These are phyloP conservation scores for Fusarium lyarnte DNA, from an alignment of 2,329 filamentous ascomycete species.

Conservation along the genomic window DNA sequence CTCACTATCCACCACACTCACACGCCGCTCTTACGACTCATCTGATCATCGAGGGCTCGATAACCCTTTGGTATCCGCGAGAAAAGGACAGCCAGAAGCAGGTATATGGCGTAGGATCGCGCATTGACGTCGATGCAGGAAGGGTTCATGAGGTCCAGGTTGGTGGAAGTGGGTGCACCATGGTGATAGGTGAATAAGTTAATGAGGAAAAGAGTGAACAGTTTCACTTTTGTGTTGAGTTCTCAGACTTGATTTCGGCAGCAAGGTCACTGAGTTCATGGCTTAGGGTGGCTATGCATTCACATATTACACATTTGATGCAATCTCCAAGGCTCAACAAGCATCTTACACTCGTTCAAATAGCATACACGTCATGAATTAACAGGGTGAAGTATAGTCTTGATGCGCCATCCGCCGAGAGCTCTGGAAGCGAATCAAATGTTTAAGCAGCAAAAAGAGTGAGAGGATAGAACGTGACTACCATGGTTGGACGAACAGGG, in stretches of 20 bases:
- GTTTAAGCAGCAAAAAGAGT: neutral
- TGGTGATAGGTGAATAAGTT: conserved; percentile 72
- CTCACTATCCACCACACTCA: conserved; percentile 74
- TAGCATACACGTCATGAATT: no score
- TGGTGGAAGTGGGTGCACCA: conserved; percentile 72
- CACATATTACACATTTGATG: neutral
- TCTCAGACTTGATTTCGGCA: neutral
- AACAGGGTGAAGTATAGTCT: neutral
- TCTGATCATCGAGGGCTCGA: conserved; percentile 69
- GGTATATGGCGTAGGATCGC: conserved; percentile 67
- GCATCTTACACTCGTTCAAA: neutral
- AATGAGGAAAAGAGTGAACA: conserved; percentile 49
- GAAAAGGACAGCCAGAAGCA: conserved; percentile 65
- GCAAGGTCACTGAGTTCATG: neutral
- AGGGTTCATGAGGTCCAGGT: conserved; percentile 76
- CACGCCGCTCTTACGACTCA: conserved; percentile 74
- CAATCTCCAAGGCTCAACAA: neutral
- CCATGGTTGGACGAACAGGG: conserved; percentile 37
- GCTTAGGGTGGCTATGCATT: neutral
- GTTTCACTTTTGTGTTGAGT: neutral
- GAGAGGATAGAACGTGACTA: conserved; percentile 23
- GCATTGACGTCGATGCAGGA: conserved; percentile 73
- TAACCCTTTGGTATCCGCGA: conserved; percentile 74
- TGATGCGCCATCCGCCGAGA: neutral
- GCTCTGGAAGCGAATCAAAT: neutral